phyloP scores from a whole-genome alignment of 2,329 filamentous ascomycete genomes.

The Arthrobotrys iridis region DNA sequence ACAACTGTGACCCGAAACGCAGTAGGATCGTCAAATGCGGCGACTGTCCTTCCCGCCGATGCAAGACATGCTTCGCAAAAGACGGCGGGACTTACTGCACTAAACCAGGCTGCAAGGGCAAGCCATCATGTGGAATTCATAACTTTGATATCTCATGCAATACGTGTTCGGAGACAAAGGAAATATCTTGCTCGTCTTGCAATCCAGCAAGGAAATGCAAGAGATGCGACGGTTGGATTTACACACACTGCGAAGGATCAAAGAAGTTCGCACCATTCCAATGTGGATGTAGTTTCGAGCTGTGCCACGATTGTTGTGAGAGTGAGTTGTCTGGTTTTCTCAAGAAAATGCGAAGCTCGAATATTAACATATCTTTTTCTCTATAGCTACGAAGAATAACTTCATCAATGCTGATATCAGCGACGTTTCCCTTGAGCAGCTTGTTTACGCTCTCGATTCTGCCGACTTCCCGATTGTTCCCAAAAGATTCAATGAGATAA shows the following conservation, averaged over 20 bases:
- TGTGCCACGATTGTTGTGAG: constrained; percentile 41
- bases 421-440: constrained; percentile 22
- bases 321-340: constrained; percentile 2
- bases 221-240: constrained; percentile 42
- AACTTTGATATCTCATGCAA: constrained; percentile 31
- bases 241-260: constrained; percentile 35
- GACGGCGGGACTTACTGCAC: constrained; percentile 41
- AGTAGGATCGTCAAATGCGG: constrained; percentile 32
- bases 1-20: constrained; percentile 43
- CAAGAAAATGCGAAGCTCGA: not conserved
- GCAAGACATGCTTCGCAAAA: constrained; percentile 34
- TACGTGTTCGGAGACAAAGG: constrained; percentile 29
- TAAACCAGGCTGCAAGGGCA: constrained; percentile 14
- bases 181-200: constrained; percentile 48
- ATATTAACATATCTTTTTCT: not conserved
- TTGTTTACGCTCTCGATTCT: constrained; percentile 42
- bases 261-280: constrained; percentile 25
- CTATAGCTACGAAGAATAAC: constrained; percentile 28
- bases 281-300: constrained; percentile 39
- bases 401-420: constrained; percentile 27
- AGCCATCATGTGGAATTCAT: constrained; percentile 37
- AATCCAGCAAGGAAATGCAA: constrained; percentile 46
- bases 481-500: constrained; percentile 9
- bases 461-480: constrained; percentile 41
- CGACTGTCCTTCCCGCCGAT: constrained; percentile 41